Evolutionary conservation across 768 basidiomycete species (phyloP).

Genomic region (Naganishia vishniacii): DNA sequence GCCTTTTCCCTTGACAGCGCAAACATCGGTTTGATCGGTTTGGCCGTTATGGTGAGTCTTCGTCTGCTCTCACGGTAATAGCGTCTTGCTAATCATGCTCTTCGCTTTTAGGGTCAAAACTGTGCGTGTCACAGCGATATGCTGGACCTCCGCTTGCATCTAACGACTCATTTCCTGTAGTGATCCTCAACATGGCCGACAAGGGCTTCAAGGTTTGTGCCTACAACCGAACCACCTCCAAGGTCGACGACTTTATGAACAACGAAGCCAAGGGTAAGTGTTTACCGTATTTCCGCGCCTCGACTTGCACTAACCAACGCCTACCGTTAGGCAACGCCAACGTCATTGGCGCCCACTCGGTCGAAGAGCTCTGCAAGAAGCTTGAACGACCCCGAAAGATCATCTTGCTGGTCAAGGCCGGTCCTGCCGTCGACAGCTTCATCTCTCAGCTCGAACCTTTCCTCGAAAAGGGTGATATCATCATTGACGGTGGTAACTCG

Average conservation of each 20-base stretch:
- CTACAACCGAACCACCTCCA: slow-evolving; percentile 93
- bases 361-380: slow-evolving; percentile 83
- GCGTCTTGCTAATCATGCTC: neutral
- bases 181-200: slow-evolving; percentile 99
- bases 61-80: neutral
- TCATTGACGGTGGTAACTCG: slow-evolving; percentile 99
- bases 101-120: slow-evolving; percentile 8
- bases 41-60: slow-evolving; percentile 86
- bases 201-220: slow-evolving; percentile 96
- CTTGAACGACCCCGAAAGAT: slow-evolving; percentile 95
- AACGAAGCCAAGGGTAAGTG: slow-evolving; percentile 92
- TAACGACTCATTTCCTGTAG: slow-evolving; percentile 32
- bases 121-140: slow-evolving; percentile 18
- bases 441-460: slow-evolving; percentile 79
- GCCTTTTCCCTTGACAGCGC: slow-evolving; percentile 56
- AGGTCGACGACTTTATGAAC: slow-evolving; percentile 89
- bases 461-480: slow-evolving; percentile 92
- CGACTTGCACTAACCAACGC: too few species aligned
- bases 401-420: slow-evolving; percentile 97
- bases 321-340: slow-evolving; percentile 67
- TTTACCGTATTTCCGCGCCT: too few species aligned
- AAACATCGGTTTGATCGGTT: slow-evolving; percentile 96
- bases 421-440: slow-evolving; percentile 90
- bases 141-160: too few species aligned
- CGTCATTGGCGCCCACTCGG: slow-evolving; percentile 86